phyloP scores from a whole-genome alignment of 225 moss, liverwort and hornwort species.

The Sphagnum tenellum region DNA sequence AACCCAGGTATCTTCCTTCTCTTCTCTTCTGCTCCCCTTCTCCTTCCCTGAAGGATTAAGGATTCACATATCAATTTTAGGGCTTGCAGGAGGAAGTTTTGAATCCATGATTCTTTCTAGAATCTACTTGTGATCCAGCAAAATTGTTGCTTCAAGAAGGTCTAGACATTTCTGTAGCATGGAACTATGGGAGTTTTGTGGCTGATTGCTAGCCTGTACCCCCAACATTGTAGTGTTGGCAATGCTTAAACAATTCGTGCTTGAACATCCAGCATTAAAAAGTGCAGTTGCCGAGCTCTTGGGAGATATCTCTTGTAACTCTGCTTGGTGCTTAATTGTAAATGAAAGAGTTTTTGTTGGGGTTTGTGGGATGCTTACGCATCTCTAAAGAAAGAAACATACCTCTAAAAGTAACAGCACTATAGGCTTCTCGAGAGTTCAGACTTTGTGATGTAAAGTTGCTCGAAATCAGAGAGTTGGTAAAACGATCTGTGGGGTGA shows the following conservation, averaged over 20 bases:
- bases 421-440: no score
- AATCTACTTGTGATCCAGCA: neutral
- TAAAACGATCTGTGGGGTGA: no score
- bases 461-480: no score
- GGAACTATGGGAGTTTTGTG: neutral
- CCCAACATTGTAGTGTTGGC: neutral
- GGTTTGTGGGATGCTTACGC: no score
- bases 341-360: no score
- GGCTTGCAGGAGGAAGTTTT: neutral
- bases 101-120: no score
- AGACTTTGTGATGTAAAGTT: no score
- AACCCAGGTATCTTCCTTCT: conserved; percentile 24
- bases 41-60: neutral
- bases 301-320: no score
- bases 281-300: conserved; percentile 9
- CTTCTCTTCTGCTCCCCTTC: neutral
- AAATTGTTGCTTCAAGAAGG: neutral
- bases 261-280: neutral
- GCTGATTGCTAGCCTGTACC: neutral
- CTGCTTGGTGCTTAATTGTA: no score
- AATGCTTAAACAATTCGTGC: neutral
- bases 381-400: no score
- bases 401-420: no score
- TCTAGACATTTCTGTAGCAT: neutral
- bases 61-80: neutral